Evolutionary conservation across 169 alveolate species (phyloP), one percentile per base, ranked within the genome.

Genomic region (Theileria annulata): DNA sequence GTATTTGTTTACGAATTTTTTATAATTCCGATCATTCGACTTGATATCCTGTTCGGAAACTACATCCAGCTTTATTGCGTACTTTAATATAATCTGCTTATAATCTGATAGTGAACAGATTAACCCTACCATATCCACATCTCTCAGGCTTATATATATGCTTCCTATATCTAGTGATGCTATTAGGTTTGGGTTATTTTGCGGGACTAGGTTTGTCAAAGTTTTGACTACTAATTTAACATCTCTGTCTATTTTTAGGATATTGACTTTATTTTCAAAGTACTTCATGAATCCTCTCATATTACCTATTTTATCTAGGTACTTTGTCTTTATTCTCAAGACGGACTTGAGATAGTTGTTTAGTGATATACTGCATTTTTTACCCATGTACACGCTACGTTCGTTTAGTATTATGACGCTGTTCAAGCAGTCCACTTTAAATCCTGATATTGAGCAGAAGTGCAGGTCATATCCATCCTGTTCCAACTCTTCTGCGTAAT

Each of bases 141-240:
- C 89, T 28, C 89, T 72, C 19, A 82, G 58, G 31, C 70, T 56
- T 13, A 69, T 54, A 76, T 82, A 69, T n/a, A 82, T 48, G 42
- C 84, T 64, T 13, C 80, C 85, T 31, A 82, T 62, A 63, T 33
- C 56, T 9, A 56, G 19, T 0, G 81, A 64, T 15, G 75, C 49
- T n/a, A 80, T 62, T 33, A 69, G 30, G 33, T 47, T 71, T 33
- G 88, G 71, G 28, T 47, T 17, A 2, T 30, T 66, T 35, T 69
- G 64, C 33, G 23, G 23, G 48, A 49, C 76, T 31, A 69, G 23
- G 64, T 69, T 69, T 3, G 71, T 62, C 71, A 30, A 19, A 30
- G 76, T 69, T 25, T 54, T 69, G 17, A 69, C 33, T 31, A 69
- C 42, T 35, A 69, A 17, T n/a, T 69, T 54, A 5, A 49, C 64